These are phyloP conservation scores for Carallia pectinifolia DNA, from an alignment of 345 rosid genomes.

Conservation along the genomic window DNA sequence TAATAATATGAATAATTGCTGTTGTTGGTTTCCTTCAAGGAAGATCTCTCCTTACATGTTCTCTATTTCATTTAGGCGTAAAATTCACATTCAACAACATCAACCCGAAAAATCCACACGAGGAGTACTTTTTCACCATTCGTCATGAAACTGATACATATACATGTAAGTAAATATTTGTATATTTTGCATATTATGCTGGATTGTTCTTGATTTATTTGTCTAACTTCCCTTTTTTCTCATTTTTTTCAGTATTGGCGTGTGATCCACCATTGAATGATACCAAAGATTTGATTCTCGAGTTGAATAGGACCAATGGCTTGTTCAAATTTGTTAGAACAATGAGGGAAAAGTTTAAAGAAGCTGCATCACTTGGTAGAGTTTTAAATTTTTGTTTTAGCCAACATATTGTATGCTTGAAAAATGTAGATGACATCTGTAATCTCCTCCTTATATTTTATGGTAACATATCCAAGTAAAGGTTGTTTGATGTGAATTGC, in stretches of 20 bases:
- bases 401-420: conserved; percentile 13
- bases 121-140: conserved; percentile 57
- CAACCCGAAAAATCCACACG: conserved; percentile 42
- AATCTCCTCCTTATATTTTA: not conserved
- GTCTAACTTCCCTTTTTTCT: conserved; percentile 12
- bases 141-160: conserved; percentile 68
- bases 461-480: not conserved
- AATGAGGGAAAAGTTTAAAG: conserved; percentile 77
- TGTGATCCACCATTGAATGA: conserved; percentile 63
- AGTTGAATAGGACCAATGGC: conserved; percentile 78
- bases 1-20: conserved; percentile 22
- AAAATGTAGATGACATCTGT: conserved; percentile 1
- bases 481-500: not conserved
- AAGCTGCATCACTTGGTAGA: conserved; percentile 59
- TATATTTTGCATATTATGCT: not conserved
- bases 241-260: conserved; percentile 59
- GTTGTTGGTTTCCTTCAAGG: not conserved
- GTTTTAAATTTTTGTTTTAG: not conserved
- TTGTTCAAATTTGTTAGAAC: conserved; percentile 75
- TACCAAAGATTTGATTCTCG: conserved; percentile 58
- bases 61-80: conserved; percentile 53
- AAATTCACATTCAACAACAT: conserved; percentile 71
- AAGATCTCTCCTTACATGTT: conserved; percentile 12
- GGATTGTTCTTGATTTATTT: conserved; percentile 11
- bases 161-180: conserved; percentile 45